Conservation (phyloP, 768 basidiomycete genomes). For the Podaxis sp. region DNA sequence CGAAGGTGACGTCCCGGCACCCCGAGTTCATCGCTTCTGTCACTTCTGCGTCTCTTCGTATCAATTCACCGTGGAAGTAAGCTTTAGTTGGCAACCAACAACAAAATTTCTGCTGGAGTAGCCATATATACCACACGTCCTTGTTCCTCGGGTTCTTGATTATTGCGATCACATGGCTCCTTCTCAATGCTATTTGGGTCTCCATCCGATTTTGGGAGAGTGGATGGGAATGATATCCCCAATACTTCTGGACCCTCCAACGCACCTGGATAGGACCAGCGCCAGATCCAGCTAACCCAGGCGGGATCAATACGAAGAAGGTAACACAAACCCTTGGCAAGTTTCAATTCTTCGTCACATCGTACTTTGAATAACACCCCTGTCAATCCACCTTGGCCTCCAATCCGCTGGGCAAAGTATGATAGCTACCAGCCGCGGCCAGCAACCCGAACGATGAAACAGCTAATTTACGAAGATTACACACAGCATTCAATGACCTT, state of each 20-base stretch:
- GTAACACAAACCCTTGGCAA: background rate
- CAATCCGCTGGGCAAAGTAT: too few relatives aligned
- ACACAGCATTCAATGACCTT: too few relatives aligned
- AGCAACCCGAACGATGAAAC: too few relatives aligned
- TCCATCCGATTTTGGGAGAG: constrained; percentile 19
- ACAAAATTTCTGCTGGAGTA: background rate
- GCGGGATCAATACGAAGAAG: too few relatives aligned
- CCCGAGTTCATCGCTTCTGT: too few relatives aligned
- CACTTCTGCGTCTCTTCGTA: too few relatives aligned
- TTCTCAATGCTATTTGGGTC: constrained; percentile 22
- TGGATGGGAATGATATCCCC: constrained; percentile 15
- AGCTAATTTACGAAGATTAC: too few relatives aligned
- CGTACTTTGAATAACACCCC: too few relatives aligned
- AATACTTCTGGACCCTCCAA: background rate
- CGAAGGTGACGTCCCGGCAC: too few relatives aligned
- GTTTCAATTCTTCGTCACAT: background rate
- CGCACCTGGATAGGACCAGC: background rate
- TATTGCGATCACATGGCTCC: constrained; percentile 20
- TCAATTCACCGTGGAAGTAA: background rate
- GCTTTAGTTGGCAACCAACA: background rate
- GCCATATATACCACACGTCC: constrained; percentile 24
- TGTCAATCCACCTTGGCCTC: too few relatives aligned
- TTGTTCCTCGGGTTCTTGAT: constrained; percentile 22
- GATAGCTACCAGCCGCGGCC: too few relatives aligned
- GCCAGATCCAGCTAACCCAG: background rate